Conservation (phyloP, 2,329 filamentous ascomycete species). For the Trematosphaeria pertusa region DNA sequence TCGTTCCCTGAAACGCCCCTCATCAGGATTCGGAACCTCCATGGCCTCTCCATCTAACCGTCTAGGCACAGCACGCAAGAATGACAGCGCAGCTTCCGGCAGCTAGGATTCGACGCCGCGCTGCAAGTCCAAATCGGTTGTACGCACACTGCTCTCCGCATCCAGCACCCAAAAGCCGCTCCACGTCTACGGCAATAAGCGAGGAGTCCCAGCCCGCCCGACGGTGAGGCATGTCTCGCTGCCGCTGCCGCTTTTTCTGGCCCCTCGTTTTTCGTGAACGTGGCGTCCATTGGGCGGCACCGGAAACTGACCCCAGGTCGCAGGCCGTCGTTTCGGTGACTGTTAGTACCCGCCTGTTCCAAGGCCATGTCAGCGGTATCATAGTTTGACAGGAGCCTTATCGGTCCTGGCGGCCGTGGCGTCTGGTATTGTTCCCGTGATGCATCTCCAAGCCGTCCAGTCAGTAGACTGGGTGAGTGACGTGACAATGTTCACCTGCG, state of each 20-base stretch:
- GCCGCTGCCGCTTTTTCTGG: background rate
- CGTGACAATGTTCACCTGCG: too few species aligned
- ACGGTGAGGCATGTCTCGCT: background rate
- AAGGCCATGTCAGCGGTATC: constrained; percentile 44
- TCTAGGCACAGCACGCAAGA: constrained; percentile 2
- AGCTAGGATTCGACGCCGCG: too few species aligned
- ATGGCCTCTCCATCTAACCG: background rate
- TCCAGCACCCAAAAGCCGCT: too few species aligned
- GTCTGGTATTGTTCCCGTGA: constrained; percentile 19
- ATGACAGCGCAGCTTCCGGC: too few species aligned
- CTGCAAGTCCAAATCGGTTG: too few species aligned
- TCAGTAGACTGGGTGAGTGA: too few species aligned
- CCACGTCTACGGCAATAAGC: too few species aligned
- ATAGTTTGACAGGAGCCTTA: constrained; percentile 25
- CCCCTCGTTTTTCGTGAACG: too few species aligned
- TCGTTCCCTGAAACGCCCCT: constrained; percentile 18
- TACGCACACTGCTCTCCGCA: too few species aligned
- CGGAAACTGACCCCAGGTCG: background rate
- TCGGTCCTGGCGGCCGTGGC: constrained; percentile 24
- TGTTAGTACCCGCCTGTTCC: constrained; percentile 28
- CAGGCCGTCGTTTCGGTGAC: constrained; percentile 2
- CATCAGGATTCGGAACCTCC: constrained; percentile 6
- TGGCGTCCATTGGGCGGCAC: background rate
- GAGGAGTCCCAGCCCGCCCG: too few species aligned
- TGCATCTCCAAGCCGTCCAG: constrained; percentile 9